These are phyloP conservation scores for Aspergillus udagawae DNA, from an alignment of 2,329 filamentous ascomycete species.

Conservation along the genomic window DNA sequence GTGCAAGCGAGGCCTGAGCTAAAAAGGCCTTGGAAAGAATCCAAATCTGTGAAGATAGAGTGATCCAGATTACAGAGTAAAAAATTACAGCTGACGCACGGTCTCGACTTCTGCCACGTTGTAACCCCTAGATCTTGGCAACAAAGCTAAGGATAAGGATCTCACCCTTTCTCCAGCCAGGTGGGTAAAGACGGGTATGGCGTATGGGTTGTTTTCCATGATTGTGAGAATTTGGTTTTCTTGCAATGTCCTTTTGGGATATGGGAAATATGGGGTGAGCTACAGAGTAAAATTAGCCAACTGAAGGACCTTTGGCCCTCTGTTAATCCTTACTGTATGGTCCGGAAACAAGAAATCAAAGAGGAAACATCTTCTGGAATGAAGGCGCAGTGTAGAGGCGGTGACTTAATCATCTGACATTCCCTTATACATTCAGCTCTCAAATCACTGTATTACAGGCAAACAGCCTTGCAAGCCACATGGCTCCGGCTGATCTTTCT, in stretches of 20 bases:
- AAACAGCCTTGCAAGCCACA: not conserved
- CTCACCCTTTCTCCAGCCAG: slow-evolving; percentile 15
- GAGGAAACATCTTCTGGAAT: not conserved
- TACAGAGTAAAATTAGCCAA: no score
- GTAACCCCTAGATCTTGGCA: slow-evolving; percentile 23
- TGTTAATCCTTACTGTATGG: not conserved
- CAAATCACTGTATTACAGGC: not conserved
- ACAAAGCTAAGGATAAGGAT: slow-evolving; percentile 24
- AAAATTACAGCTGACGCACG: slow-evolving; percentile 9
- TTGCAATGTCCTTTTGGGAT: not conserved
- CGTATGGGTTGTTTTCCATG: not conserved
- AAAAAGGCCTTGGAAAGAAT: not conserved
- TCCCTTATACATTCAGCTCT: not conserved
- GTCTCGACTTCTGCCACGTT: slow-evolving; percentile 21
- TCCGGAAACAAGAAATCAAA: not conserved
- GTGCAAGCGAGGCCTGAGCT: slow-evolving; percentile 1
- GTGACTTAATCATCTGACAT: not conserved
- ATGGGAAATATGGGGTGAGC: not conserved
- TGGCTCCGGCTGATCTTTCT: not conserved
- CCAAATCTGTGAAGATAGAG: not conserved
- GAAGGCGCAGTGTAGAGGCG: not conserved
- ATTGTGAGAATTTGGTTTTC: not conserved
- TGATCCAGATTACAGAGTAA: not conserved
- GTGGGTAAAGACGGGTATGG: slow-evolving; percentile 4
- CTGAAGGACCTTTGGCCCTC: not conserved